phyloP scores from a whole-genome alignment of 2,329 filamentous ascomycete genomes.

The Neodidymelliopsis sp. region DNA sequence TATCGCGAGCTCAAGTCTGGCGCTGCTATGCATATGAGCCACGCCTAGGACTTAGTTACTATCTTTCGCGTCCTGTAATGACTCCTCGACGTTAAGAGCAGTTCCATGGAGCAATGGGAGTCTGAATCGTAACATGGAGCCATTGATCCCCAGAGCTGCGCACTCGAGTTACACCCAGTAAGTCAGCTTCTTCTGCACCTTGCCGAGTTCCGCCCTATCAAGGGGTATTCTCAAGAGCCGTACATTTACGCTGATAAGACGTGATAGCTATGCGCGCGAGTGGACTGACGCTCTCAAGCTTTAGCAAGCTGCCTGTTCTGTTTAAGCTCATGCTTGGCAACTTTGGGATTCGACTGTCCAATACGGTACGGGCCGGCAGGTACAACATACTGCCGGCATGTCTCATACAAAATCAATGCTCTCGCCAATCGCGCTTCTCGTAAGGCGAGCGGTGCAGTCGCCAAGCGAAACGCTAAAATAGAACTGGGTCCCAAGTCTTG shows the following conservation, averaged over 20 bases:
- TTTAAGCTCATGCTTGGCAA: conserved; percentile 15
- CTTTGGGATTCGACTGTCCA: neutral
- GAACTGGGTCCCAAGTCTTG: conserved; percentile 3
- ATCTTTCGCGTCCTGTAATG: too few species aligned
- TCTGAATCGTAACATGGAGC: too few species aligned
- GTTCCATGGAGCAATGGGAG: too few species aligned
- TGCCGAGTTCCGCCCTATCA: neutral
- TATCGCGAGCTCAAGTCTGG: too few species aligned
- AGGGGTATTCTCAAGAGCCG: neutral
- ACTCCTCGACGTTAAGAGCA: too few species aligned
- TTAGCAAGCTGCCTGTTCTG: conserved; percentile 16
- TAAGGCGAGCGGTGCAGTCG: neutral
- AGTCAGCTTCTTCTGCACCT: neutral
- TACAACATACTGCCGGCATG: neutral
- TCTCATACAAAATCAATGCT: neutral
- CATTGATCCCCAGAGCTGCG: too few species aligned
- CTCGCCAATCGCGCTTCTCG: conserved; percentile 8
- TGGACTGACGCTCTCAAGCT: neutral
- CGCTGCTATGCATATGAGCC: too few species aligned
- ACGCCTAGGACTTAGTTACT: too few species aligned
- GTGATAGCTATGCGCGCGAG: conserved; percentile 3
- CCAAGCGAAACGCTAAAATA: conserved; percentile 4
- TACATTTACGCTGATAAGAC: conserved; percentile 9
- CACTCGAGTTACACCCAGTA: too few species aligned
- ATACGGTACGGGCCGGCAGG: conserved; percentile 12